Base-by-base conservation (phyloP, 1,284 basidiomycete species). In the Boletellus deceptivus region DNA sequence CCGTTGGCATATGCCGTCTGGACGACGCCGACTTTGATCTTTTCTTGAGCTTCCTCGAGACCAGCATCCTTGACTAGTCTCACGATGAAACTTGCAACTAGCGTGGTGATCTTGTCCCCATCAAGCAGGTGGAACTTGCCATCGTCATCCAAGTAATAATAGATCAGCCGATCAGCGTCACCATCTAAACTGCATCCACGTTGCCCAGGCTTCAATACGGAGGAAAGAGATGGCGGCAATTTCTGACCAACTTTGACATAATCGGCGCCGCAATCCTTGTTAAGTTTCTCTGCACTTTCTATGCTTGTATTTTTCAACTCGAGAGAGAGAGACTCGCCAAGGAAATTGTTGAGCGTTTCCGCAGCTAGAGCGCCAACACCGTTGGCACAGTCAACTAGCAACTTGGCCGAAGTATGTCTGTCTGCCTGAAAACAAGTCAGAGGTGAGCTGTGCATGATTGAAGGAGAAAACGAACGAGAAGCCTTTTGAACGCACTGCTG, bases 1-100 rank as follows among this genome's bases (percentile, higher is more conserved):
- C 97, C 97, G 63, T 99, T 99, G 31, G 97, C 97, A 69, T 99
- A 99, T 0, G 97, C 97, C 1, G 97, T 99, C 72, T 99, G 97
- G 9, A 99, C 94, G 35, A 98, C 91, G 25, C 95, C 94, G 18
- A 97, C 89, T 66, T 86, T 83, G 55, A 95, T 72, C 39, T 80
- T 70, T 43, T 65, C 50, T 52, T 43, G 47, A 25, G 16, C 33
- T 18, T 76, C 73, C 33, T 88, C 84, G 40, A 98, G 73, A 24
- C 91, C 91, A 27, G 93, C 84, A 38, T 83, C 79, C 67, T 86
- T 90, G 57, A 97, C 91, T 10, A 97, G 81, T 55, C 95, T 93
- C 24, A 91, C 87, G 54, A 99, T 86, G 74, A 96, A 98, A 41
- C 91, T 87, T 4, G 96, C 93, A 6, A 93, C 92, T 20, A 99